Conservation (phyloP, 1,284 basidiomycete genomes). For the Microbotryum saponariae region DNA sequence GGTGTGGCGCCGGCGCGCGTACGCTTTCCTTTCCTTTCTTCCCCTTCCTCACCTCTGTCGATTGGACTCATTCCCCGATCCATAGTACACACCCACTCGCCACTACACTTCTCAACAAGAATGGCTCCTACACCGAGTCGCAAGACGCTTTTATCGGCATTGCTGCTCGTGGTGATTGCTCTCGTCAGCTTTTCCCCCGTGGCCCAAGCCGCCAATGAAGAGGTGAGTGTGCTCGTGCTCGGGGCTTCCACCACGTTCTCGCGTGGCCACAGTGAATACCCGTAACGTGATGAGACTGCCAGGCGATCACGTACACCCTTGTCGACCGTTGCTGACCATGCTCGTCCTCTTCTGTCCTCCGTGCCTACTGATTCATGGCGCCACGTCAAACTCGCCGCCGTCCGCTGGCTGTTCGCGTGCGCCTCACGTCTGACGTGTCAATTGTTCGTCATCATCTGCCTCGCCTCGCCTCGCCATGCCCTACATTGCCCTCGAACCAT, state of each 20-base stretch:
- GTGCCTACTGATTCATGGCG: neutral
- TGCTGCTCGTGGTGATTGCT: neutral
- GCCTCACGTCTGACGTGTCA: neutral
- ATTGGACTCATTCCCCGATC: too few species aligned
- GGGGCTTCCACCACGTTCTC: too few species aligned
- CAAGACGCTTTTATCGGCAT: neutral
- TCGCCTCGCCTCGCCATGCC: neutral
- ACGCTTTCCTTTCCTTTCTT: too few species aligned
- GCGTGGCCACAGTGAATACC: neutral
- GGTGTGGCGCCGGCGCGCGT: too few species aligned
- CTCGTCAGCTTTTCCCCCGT: conserved; percentile 22
- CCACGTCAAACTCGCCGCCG: neutral
- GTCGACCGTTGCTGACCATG: neutral
- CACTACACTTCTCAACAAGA: too few species aligned
- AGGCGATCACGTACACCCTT: neutral
- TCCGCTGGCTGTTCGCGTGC: neutral
- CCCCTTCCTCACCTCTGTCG: too few species aligned
- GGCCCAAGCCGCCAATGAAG: conserved; percentile 24
- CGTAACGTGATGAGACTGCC: neutral
- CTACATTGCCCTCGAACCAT: conserved; percentile 3
- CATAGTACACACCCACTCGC: too few species aligned
- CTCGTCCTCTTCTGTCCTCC: neutral
- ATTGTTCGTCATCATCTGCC: conserved; percentile 4
- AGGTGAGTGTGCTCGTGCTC: conserved; percentile 8
- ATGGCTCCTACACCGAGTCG: too few species aligned